Conservation (phyloP, 1,284 basidiomycete species). For the Ceratobasidium sp. region DNA sequence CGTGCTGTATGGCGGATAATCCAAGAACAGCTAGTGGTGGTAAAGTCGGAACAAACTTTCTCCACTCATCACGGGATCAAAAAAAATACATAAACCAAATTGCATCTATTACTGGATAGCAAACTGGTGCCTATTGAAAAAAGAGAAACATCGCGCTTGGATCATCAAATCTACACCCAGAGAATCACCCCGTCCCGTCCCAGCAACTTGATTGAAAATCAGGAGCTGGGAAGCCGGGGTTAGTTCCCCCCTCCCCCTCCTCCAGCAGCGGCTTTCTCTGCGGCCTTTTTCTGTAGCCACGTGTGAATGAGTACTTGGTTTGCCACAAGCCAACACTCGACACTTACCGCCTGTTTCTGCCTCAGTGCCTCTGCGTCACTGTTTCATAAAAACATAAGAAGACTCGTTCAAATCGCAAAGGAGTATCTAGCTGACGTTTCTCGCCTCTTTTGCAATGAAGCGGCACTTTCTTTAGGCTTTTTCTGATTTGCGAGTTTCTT, state of each 20-base stretch:
- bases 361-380: constrained; percentile 77
- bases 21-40: neutral
- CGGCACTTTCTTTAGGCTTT: constrained; percentile 67
- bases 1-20: neutral
- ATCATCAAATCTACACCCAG: neutral
- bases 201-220: constrained; percentile 8
- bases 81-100: neutral
- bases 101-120: neutral
- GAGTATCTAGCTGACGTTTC: constrained; percentile 65
- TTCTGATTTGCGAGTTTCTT: constrained; percentile 63
- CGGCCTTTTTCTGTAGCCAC: constrained; percentile 31
- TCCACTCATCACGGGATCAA: constrained; percentile 1
- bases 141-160: neutral
- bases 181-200: neutral
- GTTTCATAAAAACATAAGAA: constrained; percentile 26
- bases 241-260: constrained; percentile 20
- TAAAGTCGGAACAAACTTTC: neutral
- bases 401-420: neutral
- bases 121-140: neutral
- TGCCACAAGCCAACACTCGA: neutral
- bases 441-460: constrained; percentile 68
- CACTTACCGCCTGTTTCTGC: constrained; percentile 73
- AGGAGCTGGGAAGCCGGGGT: neutral
- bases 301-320: neutral
- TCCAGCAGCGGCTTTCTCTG: constrained; percentile 15